phyloP scores from a whole-genome alignment of 768 basidiomycete genomes.

The Amanita fuliginea region DNA sequence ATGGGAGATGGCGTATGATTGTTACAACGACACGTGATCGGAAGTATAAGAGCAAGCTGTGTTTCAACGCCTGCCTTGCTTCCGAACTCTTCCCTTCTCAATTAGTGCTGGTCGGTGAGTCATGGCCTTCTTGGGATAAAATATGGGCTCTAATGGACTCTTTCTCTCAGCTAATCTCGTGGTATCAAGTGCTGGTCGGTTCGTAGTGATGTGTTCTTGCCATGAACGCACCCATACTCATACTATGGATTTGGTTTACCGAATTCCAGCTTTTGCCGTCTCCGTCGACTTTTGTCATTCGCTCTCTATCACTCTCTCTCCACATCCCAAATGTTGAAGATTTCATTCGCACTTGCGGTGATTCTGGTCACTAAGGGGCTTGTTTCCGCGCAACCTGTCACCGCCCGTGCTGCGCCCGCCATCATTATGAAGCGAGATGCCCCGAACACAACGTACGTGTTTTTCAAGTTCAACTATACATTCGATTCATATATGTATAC shows the following conservation, averaged over 20 bases:
- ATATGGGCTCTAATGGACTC: background rate
- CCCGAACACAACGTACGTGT: background rate
- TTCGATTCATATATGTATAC: too few relatives aligned
- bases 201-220: background rate
- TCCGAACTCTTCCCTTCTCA: background rate
- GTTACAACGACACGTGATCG: too few relatives aligned
- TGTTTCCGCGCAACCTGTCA: background rate
- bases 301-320: too few relatives aligned
- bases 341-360: background rate
- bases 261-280: background rate
- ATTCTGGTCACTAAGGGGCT: background rate
- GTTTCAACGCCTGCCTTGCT: background rate
- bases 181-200: conserved; percentile 1
- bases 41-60: too few relatives aligned
- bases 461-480: background rate
- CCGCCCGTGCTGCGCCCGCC: background rate
- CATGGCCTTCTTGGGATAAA: background rate
- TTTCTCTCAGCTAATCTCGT: background rate
- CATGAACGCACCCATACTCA: too few relatives aligned
- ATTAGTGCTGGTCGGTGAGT: conserved; percentile 5
- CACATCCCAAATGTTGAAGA: background rate
- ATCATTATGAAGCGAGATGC: background rate
- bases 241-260: too few relatives aligned
- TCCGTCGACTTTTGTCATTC: background rate
- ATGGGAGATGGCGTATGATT: too few relatives aligned